Evolutionary conservation across 345 rosid species (phyloP), one percentile per base, ranked within the genome.

Genomic region (Corchorus olitorius): DNA sequence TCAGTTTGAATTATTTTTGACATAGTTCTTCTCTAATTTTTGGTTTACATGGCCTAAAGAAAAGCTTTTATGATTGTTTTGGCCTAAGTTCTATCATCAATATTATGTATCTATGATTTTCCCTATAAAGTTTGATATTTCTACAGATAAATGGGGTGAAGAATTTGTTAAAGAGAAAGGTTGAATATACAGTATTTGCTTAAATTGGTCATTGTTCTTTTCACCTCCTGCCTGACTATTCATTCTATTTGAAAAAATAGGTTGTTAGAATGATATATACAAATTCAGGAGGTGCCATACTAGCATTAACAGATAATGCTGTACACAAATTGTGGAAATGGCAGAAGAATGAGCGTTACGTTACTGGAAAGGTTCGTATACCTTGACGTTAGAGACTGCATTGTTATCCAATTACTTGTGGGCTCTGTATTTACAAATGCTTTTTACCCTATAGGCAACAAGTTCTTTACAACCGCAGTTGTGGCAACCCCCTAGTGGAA

Each of bases 401-500:
- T 19, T n/a, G 43, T 81, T 46, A 73, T 63, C 52, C 54, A 41
- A 50, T 75, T 22, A 52, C 55, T 72, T 71, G 10, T 14, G 19
- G 45, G 6, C 43, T 11, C 14, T 59, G 49, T 55, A 14, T 59
- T 59, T 70, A 77, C 65, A 27, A 65, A 39, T 73, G 20, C 53
- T 73, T 77, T 61, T 63, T n/a, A 13, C 59, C 11, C 49, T 81
- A 73, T 61, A 90, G 93, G 91, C 90, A 63, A 90, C 88, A 41
- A 86, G 88, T 74, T 75, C 70, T 83, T 77, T 80, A 74, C 55
- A 82, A 65, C 90, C 91, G 66, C 89, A 85, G 78, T 84, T 90
- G 56, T 86, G 91, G 90, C 91, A 90, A 75, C 91, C 91, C 72
- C 68, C 90, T 56, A 90, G 88, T 81, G 90, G 91, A 65, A 84